A percentile compares a stretch with the other conserved stretches of the same genome.
phyloP scores from a whole-genome alignment of 305 asterid genomes.

The Ilex paraguariensis region DNA sequence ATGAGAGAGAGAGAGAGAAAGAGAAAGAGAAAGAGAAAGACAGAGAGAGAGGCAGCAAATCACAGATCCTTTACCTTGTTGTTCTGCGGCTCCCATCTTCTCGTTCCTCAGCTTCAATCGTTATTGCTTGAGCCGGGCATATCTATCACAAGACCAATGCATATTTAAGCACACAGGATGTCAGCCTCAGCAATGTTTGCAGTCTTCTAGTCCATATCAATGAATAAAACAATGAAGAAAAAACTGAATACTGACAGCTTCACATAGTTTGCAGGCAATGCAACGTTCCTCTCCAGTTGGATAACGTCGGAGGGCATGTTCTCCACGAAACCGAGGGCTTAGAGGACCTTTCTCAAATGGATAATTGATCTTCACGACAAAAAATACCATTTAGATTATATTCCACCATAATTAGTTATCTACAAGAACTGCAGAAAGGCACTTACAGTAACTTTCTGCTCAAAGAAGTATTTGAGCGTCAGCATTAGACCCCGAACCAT shows the following conservation, averaged over 20 bases:
- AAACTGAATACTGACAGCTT: slow-evolving; percentile 62
- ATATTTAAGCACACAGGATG: too few species aligned
- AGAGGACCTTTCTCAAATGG: slow-evolving; percentile 97
- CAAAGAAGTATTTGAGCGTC: slow-evolving; percentile 85
- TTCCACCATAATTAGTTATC: background rate
- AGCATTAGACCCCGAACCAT: slow-evolving; percentile 81
- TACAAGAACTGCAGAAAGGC: slow-evolving; percentile 10
- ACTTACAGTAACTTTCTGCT: slow-evolving; percentile 77
- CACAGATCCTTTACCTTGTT: slow-evolving; percentile 44
- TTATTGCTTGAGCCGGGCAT: slow-evolving; percentile 97
- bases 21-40: slow-evolving; percentile 1
- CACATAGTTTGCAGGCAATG: slow-evolving; percentile 96
- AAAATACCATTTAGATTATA: background rate
- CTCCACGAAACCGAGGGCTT: slow-evolving; percentile 98
- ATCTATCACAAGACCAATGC: slow-evolving; percentile 34
- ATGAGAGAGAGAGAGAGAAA: slow-evolving; percentile 9
- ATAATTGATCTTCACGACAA: slow-evolving; percentile 69
- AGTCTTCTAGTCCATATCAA: background rate
- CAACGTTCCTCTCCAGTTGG: slow-evolving; percentile 98
- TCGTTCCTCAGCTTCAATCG: slow-evolving; percentile 93
- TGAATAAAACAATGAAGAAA: background rate
- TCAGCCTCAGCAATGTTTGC: too few species aligned
- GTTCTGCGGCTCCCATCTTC: slow-evolving; percentile 98
- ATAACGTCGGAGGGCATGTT: slow-evolving; percentile 93
- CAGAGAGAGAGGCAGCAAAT: background rate